Evolutionary conservation across 345 rosid genomes (phyloP).

Genomic region (Moricandia arvensis): DNA sequence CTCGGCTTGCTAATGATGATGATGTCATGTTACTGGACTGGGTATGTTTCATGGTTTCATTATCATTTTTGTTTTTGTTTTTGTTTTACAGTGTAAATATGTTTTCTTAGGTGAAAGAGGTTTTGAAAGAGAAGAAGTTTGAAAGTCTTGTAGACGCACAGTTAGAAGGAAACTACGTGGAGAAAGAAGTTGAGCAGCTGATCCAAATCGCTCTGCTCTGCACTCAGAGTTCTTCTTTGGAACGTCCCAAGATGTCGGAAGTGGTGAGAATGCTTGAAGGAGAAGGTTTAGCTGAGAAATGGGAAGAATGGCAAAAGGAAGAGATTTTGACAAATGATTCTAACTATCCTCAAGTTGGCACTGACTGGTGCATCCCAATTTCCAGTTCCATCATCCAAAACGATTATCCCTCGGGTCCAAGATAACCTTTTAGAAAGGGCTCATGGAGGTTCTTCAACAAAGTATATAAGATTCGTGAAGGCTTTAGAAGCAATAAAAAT

Average conservation of each 20-base stretch:
- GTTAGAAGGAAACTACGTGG: conserved; percentile 21
- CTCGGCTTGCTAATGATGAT: no score
- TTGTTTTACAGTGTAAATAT: no score
- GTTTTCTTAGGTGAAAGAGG: not conserved
- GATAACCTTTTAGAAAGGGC: conserved; percentile 12
- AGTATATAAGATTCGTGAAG: no score
- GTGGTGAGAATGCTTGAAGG: conserved; percentile 99
- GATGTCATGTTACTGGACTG: no score
- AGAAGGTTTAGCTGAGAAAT: conserved; percentile 90
- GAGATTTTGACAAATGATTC: not conserved
- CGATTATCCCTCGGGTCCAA: conserved; percentile 38
- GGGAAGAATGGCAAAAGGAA: conserved; percentile 97
- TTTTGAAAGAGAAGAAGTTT: not conserved
- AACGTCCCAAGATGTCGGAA: conserved; percentile 92
- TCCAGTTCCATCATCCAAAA: conserved; percentile 30
- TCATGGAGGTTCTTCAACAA: no score
- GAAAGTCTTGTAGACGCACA: not conserved
- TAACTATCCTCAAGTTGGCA: not conserved
- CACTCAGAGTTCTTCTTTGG: conserved; percentile 80
- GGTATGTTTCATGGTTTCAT: no score
- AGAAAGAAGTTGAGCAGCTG: conserved; percentile 68
- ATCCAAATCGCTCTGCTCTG: conserved; percentile 95
- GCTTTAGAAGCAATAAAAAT: no score
- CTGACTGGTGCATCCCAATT: conserved; percentile 22
- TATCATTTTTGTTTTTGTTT: no score